phyloP scores from a whole-genome alignment of 257 asterid species.

The Jasminum sambac region DNA sequence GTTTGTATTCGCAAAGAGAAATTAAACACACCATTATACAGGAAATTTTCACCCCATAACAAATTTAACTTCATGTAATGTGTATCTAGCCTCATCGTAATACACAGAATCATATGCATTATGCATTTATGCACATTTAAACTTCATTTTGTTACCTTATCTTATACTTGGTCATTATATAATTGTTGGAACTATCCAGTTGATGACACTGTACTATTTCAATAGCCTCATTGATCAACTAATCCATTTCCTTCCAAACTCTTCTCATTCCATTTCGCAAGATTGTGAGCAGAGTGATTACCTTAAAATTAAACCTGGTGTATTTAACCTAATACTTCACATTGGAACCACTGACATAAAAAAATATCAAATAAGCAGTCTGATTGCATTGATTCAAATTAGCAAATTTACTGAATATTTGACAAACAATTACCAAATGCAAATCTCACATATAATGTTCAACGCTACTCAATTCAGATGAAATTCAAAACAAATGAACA shows the following conservation, averaged over 20 bases:
- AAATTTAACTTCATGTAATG: neutral
- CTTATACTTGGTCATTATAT: neutral
- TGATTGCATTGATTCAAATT: neutral
- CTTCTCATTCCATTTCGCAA: neutral
- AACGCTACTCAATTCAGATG: neutral
- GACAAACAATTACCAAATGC: conserved; percentile 10
- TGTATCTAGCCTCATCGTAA: neutral
- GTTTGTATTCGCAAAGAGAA: neutral
- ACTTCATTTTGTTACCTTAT: neutral
- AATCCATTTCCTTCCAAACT: neutral
- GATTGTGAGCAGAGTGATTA: neutral
- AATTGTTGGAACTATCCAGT: neutral
- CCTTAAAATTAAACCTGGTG: neutral
- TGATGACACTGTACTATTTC: neutral
- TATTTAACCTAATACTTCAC: neutral
- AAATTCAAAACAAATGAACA: neutral
- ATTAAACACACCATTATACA: neutral
- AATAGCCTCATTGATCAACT: neutral
- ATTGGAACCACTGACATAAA: neutral
- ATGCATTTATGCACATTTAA: neutral
- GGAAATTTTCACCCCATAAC: neutral
- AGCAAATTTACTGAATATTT: neutral
- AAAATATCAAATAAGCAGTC: neutral
- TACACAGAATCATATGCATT: neutral
- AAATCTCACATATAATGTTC: neutral